These are phyloP conservation scores for Heliosperma pusillum DNA, from an alignment of 148 eudicot genomes.

Conservation along the genomic window DNA sequence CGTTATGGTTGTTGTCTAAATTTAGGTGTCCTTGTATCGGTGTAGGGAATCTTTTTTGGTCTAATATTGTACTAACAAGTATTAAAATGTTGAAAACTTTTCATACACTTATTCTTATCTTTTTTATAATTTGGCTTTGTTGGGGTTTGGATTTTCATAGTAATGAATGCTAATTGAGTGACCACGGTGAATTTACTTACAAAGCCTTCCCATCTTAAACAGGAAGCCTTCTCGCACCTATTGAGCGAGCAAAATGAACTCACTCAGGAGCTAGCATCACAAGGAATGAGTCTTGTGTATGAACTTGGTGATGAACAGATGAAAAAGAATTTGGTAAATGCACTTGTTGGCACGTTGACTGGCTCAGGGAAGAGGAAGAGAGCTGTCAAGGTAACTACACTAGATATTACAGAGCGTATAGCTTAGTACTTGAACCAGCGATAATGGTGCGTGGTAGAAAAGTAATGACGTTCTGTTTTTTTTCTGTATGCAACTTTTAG, in stretches of 20 bases:
- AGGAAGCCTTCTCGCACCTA: constrained; percentile 96
- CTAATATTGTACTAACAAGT: neutral
- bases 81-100: no score
- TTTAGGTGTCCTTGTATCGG: neutral
- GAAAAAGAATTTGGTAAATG: constrained; percentile 86
- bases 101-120: neutral
- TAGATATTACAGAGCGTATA: neutral
- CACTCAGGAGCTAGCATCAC: constrained; percentile 93
- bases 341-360: constrained; percentile 89
- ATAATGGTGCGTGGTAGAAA: constrained; percentile 5
- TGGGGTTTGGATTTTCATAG: neutral
- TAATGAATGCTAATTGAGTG: neutral
- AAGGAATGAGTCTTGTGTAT: constrained; percentile 96
- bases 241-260: constrained; percentile 93
- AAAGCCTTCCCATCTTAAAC: constrained; percentile 11
- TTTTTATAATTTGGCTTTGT: neutral
- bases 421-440: neutral
- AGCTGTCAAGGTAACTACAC: constrained; percentile 66
- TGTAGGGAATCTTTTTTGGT: neutral
- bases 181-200: constrained; percentile 5
- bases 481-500: constrained; percentile 38
- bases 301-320: constrained; percentile 81
- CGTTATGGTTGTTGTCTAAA: no score
- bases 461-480: constrained; percentile 5
- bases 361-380: constrained; percentile 98